Evolutionary conservation across 2,329 filamentous ascomycete species (phyloP).

Genomic region (Diaporthe nobilis): DNA sequence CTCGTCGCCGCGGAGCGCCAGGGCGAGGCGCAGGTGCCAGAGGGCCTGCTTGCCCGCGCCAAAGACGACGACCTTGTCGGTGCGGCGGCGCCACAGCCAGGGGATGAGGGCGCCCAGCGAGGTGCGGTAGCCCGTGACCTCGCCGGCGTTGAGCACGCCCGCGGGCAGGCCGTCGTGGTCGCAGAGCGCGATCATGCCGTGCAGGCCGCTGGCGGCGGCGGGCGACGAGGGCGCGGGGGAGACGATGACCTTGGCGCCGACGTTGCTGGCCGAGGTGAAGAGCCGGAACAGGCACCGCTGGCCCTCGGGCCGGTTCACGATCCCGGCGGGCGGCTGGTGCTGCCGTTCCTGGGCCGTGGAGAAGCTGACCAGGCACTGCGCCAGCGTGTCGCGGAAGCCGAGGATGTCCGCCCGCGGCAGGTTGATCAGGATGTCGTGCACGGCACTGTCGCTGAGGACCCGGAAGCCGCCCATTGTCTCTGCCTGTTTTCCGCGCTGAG

Average conservation of each 20-base stretch:
- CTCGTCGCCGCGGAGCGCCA: conserved; percentile 61
- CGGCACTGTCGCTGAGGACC: conserved; percentile 16
- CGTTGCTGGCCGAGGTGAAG: conserved; percentile 9
- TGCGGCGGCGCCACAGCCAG: conserved; percentile 60
- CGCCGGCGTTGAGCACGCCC: conserved; percentile 70
- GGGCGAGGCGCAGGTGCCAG: conserved; percentile 78
- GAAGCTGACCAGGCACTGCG: conserved; percentile 15
- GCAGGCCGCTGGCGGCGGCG: background rate
- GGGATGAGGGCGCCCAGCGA: conserved; percentile 74
- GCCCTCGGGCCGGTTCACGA: conserved; percentile 24
- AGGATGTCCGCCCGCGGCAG: conserved; percentile 1
- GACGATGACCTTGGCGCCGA: conserved; percentile 17
- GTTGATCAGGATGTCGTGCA: conserved; percentile 8
- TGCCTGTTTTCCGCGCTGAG: background rate
- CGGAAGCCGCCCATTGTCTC: conserved; percentile 2
- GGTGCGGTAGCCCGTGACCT: conserved; percentile 79
- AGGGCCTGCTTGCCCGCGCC: conserved; percentile 79
- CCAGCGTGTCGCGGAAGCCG: background rate
- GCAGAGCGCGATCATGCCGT: conserved; percentile 71
- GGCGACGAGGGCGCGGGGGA: background rate
- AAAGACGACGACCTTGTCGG: conserved; percentile 73
- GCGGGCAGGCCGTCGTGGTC: conserved; percentile 70
- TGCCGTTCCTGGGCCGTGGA: background rate
- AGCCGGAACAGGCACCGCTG: conserved; percentile 4
- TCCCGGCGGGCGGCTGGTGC: background rate